Percentiles rank a stretch among this genome's conserved stretches.
Conservation (phyloP, 345 rosid species). For the Alliaria petiolata region DNA sequence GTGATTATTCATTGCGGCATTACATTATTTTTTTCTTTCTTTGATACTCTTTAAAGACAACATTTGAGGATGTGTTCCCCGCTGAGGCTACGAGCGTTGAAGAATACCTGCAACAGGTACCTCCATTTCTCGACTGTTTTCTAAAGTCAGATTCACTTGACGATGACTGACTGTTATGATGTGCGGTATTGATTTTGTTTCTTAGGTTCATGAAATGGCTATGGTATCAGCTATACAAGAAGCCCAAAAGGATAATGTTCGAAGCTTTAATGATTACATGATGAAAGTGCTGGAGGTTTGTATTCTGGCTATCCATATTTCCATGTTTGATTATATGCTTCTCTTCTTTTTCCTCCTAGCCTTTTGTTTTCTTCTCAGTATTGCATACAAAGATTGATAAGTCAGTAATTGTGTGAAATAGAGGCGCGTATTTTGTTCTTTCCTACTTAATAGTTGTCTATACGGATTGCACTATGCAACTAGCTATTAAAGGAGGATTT, state of each 20-base stretch:
- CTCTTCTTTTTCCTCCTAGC: neutral
- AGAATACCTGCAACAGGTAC: slow-evolving; percentile 95
- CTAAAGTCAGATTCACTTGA: neutral
- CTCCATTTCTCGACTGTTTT: slow-evolving; percentile 6
- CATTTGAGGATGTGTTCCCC: slow-evolving; percentile 97
- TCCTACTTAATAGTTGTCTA: neutral
- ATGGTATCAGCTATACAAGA: slow-evolving; percentile 95
- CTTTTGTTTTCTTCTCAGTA: slow-evolving; percentile 7
- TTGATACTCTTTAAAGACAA: slow-evolving; percentile 45
- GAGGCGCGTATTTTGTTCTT: neutral
- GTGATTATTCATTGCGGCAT: neutral
- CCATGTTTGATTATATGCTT: neutral
- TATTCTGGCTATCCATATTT: slow-evolving; percentile 8
- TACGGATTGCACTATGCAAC: neutral
- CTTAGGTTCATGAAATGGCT: slow-evolving; percentile 96
- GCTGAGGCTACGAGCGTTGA: slow-evolving; percentile 93
- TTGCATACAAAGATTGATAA: neutral
- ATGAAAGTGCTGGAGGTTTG: slow-evolving; percentile 92
- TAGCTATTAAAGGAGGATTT: neutral
- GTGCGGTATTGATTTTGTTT: neutral
- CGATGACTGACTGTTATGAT: neutral
- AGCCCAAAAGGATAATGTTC: slow-evolving; percentile 90
- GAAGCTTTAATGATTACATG: slow-evolving; percentile 95
- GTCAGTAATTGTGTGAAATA: neutral
- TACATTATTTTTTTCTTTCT: slow-evolving; percentile 9